A percentile compares a stretch with the other conserved stretches of the same genome.
phyloP scores from a whole-genome alignment of 371 early-diverging fungal species.

The Saksenaea oblongispora region DNA sequence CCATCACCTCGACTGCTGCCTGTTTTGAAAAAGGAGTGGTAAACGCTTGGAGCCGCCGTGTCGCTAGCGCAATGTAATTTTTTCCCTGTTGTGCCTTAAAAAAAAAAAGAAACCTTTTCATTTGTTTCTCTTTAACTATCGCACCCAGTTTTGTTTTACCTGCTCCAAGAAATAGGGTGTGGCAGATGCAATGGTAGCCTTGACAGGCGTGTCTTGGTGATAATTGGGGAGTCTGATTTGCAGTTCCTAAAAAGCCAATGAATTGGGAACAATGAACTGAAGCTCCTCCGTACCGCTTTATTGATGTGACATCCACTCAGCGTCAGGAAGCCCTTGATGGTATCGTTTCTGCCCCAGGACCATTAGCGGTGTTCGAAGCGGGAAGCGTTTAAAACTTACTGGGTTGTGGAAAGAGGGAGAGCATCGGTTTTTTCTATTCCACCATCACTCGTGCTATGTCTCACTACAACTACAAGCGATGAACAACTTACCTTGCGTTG shows the following conservation, averaged over 20 bases:
- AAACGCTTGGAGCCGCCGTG: constrained; percentile 19
- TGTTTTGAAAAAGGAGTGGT: constrained; percentile 23
- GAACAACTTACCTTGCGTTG: constrained; percentile 21
- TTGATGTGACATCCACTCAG: constrained; percentile 35
- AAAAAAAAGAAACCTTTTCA: no score
- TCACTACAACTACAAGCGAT: not conserved
- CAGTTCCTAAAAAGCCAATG: constrained; percentile 30
- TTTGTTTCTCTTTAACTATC: constrained; percentile 11
- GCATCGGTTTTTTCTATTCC: constrained; percentile 34
- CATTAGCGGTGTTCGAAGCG: constrained; percentile 3
- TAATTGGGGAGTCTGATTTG: constrained; percentile 33
- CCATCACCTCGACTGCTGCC: constrained; percentile 30
- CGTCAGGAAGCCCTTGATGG: constrained; percentile 42
- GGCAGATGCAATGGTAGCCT: constrained; percentile 23
- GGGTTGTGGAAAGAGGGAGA: constrained; percentile 31
- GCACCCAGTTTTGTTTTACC: constrained; percentile 12
- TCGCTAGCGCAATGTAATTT: constrained; percentile 39
- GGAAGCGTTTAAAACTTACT: constrained; percentile 20
- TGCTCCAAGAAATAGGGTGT: constrained; percentile 48
- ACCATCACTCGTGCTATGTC: not conserved
- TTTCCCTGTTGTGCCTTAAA: constrained; percentile 34
- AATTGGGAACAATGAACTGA: not conserved
- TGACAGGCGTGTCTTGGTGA: constrained; percentile 35
- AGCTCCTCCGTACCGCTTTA: constrained; percentile 40
- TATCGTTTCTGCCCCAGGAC: constrained; percentile 30